A percentile compares a stretch with the other conserved stretches of the same genome.
These are phyloP conservation scores for Antarctomyces pellizariae DNA, from an alignment of 495 filamentous ascomycete species.

Conservation along the genomic window DNA sequence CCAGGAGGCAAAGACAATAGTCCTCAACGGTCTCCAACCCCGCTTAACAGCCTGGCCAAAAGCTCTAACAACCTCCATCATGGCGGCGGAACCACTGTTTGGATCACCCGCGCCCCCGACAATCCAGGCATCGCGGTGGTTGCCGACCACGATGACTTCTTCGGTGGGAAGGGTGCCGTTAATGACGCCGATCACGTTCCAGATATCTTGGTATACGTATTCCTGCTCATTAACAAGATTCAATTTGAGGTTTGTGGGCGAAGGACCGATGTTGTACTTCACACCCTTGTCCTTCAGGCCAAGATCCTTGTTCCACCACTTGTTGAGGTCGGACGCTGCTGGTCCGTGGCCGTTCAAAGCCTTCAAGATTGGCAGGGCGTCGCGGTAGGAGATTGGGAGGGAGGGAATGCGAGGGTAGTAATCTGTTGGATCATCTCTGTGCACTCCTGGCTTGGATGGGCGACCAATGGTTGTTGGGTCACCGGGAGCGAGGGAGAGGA, in stretches of 20 bases:
- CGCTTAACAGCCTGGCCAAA: conserved; percentile 54
- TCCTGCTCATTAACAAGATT: conserved; percentile 78
- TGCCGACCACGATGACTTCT: conserved; percentile 81
- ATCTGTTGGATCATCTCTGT: conserved; percentile 43
- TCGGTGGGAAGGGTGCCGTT: conserved; percentile 63
- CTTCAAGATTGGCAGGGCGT: conserved; percentile 65
- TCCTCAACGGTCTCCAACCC: conserved; percentile 79
- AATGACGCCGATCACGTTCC: conserved; percentile 89
- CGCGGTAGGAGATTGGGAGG: conserved; percentile 70
- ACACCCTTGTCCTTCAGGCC: conserved; percentile 67
- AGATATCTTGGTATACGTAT: conserved; percentile 69
- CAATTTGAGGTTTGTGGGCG: conserved; percentile 47
- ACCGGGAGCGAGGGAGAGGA: conserved; percentile 40
- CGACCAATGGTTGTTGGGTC: conserved; percentile 78
- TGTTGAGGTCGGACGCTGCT: conserved; percentile 50
- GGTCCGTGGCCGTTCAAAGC: conserved; percentile 78
- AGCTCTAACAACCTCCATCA: conserved; percentile 66
- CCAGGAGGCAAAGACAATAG: conserved; percentile 87
- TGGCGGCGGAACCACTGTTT: conserved; percentile 70
- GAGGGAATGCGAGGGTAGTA: conserved; percentile 74
- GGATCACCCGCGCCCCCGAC: conserved; percentile 74
- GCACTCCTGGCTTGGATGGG: conserved; percentile 72
- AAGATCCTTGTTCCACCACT: conserved; percentile 41
- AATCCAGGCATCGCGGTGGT: conserved; percentile 90
- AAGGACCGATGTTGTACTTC: conserved; percentile 77